A percentile compares a stretch with the other conserved stretches of the same genome.
Evolutionary conservation across 192 early-diverging fungal species (phyloP).

Genomic region (Coemansia sp.): DNA sequence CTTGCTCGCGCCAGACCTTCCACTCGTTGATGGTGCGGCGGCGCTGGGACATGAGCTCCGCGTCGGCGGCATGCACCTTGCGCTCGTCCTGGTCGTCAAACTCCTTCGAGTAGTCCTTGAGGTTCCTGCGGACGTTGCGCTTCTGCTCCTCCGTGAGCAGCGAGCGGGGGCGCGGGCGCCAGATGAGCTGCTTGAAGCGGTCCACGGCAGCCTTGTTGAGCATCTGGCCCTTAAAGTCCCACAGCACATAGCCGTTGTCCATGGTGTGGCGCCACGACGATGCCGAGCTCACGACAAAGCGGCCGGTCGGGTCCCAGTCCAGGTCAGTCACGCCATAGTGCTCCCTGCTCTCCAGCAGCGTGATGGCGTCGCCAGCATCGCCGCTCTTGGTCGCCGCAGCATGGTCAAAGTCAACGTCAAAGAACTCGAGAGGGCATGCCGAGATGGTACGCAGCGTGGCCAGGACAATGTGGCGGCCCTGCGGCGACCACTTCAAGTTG

Average conservation of each 20-base stretch:
- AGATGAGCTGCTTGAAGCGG: conserved; percentile 89
- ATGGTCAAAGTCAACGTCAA: conserved; percentile 81
- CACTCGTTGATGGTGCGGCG: conserved; percentile 78
- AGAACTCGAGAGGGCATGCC: conserved; percentile 87
- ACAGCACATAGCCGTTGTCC: conserved; percentile 90
- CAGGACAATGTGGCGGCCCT: conserved; percentile 86
- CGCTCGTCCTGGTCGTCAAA: conserved; percentile 91
- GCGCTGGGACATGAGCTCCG: conserved; percentile 74
- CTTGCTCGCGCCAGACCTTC: conserved; percentile 73
- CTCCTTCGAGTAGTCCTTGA: conserved; percentile 79
- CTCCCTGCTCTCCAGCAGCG: conserved; percentile 72
- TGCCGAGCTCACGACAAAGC: conserved; percentile 83
- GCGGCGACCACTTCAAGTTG: conserved; percentile 91
- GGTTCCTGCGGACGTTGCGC: conserved; percentile 87
- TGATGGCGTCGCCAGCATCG: conserved; percentile 58
- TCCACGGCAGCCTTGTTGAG: conserved; percentile 73
- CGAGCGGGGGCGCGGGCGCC: conserved; percentile 89
- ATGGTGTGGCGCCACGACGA: conserved; percentile 80
- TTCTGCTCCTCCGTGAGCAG: conserved; percentile 75
- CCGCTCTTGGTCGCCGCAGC: conserved; percentile 51
- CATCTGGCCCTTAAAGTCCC: conserved; percentile 85
- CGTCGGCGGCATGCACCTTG: conserved; percentile 63
- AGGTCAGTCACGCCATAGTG: conserved; percentile 95
- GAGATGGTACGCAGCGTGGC: conserved; percentile 75
- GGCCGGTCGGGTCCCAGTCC: conserved; percentile 98